A percentile compares a stretch with the other conserved stretches of the same genome.
Conservation (phyloP, 176 grass and related monocot genomes). For the Secale cereale region DNA sequence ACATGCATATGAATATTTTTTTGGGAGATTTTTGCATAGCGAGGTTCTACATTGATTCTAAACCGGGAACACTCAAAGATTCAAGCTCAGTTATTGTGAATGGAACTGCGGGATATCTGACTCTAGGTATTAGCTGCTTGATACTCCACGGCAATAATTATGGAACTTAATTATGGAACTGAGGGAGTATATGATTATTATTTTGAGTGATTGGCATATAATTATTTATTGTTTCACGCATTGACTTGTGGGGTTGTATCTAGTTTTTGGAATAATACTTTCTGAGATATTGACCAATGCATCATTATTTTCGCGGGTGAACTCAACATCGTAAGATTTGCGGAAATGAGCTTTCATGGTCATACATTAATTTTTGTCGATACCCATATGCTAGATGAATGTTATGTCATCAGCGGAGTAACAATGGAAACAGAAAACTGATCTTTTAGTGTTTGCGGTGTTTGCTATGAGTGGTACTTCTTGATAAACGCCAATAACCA, state of each 20-base stretch:
- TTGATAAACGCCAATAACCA: no score
- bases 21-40: not conserved
- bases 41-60: not conserved
- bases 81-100: not conserved
- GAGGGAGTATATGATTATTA: not conserved
- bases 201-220: not conserved
- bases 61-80: not conserved
- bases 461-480: no score
- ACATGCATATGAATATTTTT: not conserved
- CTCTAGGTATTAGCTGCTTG: not conserved
- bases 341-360: not conserved
- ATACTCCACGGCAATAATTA: not conserved
- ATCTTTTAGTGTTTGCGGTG: no score
- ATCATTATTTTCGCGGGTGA: not conserved
- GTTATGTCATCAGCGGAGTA: no score
- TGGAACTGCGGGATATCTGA: not conserved
- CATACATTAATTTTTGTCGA: not conserved
- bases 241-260: not conserved
- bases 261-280: constrained; percentile 10
- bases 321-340: not conserved
- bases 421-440: no score
- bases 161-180: no score
- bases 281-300: not conserved
- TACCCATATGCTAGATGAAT: not conserved
- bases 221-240: not conserved